Evolutionary conservation across 2,329 filamentous ascomycete genomes (phyloP).

Genomic region (Neofusicoccum sp.): DNA sequence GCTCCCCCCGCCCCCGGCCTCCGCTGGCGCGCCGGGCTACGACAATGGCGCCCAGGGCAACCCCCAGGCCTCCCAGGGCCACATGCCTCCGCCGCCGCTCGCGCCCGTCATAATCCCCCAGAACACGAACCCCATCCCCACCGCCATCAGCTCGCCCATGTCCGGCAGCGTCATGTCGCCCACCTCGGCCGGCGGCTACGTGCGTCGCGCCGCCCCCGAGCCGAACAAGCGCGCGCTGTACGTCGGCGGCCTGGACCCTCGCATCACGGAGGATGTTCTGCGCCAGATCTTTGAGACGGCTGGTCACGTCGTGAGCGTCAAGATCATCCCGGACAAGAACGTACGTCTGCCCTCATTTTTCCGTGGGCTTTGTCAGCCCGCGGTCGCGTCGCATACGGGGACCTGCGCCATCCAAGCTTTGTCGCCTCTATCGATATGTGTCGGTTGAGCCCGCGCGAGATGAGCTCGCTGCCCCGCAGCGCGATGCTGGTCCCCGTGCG

Average conservation of each 20-base stretch:
- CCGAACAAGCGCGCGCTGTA: conserved; percentile 98
- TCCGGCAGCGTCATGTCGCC: conserved; percentile 80
- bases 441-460: not conserved
- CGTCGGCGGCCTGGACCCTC: conserved; percentile 88
- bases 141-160: conserved; percentile 85
- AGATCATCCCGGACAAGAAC: conserved; percentile 99
- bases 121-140: conserved; percentile 94
- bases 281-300: conserved; percentile 99
- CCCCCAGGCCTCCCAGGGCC: conserved; percentile 65
- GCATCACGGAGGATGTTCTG: conserved; percentile 93
- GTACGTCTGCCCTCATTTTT: conserved; percentile 57
- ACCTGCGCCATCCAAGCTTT: conserved; percentile 15
- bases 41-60: conserved; percentile 72
- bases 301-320: conserved; percentile 96
- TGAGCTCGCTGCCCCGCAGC: not conserved
- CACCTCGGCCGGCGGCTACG: conserved; percentile 74
- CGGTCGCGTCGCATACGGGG: conserved; percentile 14
- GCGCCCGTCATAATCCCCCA: conserved; percentile 84
- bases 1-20: conserved; percentile 68
- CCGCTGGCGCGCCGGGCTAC: conserved; percentile 72
- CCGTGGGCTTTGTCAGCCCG: conserved; percentile 10
- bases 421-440: conserved; percentile 6
- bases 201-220: conserved; percentile 89
- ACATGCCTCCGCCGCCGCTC: conserved; percentile 88
- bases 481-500: not conserved